phyloP scores from a whole-genome alignment of 495 filamentous ascomycete species.

The Acidomyces sp. region DNA sequence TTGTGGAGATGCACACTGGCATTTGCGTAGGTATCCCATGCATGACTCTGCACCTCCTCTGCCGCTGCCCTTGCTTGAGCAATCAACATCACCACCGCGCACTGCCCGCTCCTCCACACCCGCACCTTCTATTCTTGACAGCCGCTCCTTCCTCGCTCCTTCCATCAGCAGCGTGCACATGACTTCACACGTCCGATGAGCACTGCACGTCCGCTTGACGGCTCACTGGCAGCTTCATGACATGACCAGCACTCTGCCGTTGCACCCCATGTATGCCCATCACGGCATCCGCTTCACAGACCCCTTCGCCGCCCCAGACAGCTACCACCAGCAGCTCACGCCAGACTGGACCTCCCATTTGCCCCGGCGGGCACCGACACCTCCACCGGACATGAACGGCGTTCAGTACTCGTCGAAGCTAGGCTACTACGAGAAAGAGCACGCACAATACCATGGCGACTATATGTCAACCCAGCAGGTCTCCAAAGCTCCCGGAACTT shows the following conservation, averaged over 20 bases:
- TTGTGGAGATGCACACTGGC: slow-evolving; percentile 1
- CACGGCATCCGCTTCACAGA: slow-evolving; percentile 9
- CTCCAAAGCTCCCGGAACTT: slow-evolving; percentile 1
- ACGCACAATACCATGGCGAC: slow-evolving; percentile 5
- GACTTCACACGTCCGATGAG: background rate
- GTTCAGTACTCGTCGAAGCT: background rate
- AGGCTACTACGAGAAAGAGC: slow-evolving; percentile 13
- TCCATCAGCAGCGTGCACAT: background rate
- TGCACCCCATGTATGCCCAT: slow-evolving; percentile 15
- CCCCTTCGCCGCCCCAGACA: slow-evolving; percentile 9
- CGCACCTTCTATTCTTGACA: background rate
- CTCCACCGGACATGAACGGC: slow-evolving; percentile 18
- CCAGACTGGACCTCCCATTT: slow-evolving; percentile 6
- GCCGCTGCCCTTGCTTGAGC: slow-evolving; percentile 19
- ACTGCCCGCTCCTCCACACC: background rate
- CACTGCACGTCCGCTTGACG: background rate
- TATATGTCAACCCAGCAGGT: background rate
- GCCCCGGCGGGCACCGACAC: slow-evolving; percentile 9
- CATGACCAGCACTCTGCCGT: slow-evolving; percentile 8
- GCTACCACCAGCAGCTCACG: background rate
- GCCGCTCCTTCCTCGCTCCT: slow-evolving; percentile 1
- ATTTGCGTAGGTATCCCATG: no score
- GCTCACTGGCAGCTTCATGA: background rate
- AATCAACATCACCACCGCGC: slow-evolving; percentile 15
- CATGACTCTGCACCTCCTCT: slow-evolving; percentile 15